These are phyloP conservation scores for Nemania diffusa DNA, from an alignment of 2,329 filamentous ascomycete genomes.

Conservation along the genomic window DNA sequence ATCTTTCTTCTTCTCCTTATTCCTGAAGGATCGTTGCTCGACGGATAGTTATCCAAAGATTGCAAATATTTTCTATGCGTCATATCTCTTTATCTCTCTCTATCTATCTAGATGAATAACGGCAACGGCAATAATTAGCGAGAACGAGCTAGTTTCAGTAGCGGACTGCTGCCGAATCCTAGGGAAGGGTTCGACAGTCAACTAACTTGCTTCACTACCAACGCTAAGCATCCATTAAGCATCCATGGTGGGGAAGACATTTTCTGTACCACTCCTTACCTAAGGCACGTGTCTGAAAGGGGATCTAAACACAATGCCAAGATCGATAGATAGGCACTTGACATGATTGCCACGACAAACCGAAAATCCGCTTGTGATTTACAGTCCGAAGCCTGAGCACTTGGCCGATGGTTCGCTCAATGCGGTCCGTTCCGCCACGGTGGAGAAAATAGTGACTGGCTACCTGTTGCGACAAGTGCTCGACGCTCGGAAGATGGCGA, in stretches of 20 bases:
- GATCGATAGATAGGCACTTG: not conserved
- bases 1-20: not conserved
- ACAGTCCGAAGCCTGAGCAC: not conserved
- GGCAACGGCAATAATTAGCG: not conserved
- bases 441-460: not conserved
- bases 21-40: not conserved
- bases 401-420: not conserved
- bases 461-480: not conserved
- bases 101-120: not conserved
- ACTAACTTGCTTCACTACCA: not conserved
- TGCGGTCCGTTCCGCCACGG: slow-evolving; percentile 14
- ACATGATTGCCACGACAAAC: not conserved
- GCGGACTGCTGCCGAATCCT: not conserved
- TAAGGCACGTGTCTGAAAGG: not conserved
- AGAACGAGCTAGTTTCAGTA: not conserved
- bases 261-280: not conserved
- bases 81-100: not conserved
- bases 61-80: not conserved
- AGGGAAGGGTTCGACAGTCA: not conserved
- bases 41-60: not conserved
- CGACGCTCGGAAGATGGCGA: not conserved
- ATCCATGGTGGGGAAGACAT: slow-evolving; percentile 2
- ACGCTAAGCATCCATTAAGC: not conserved
- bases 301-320: not conserved
- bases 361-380: not conserved